Conservation (phyloP, 208 protist genomes). For the Trypanosoma rangeli region DNA sequence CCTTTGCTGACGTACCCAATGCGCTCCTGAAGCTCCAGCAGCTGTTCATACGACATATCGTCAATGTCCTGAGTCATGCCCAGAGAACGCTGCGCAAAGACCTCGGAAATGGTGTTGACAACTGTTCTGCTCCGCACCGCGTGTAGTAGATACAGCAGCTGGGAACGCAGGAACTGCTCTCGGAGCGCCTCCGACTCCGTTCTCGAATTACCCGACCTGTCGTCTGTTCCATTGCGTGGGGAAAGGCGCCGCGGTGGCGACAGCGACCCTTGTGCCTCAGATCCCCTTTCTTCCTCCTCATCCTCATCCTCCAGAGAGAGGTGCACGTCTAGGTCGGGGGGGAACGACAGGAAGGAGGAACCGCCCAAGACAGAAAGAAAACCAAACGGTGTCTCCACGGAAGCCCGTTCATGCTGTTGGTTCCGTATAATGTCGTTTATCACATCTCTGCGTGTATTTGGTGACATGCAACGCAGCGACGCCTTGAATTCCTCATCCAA, state of each 20-base stretch:
- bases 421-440: slow-evolving; percentile 76
- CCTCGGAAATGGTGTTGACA: slow-evolving; percentile 35
- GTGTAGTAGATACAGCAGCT: neutral
- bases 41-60: slow-evolving; percentile 87
- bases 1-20: slow-evolving; percentile 86
- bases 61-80: slow-evolving; percentile 71
- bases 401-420: slow-evolving; percentile 20
- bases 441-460: slow-evolving; percentile 64
- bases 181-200: neutral
- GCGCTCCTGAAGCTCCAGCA: slow-evolving; percentile 77
- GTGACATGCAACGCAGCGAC: slow-evolving; percentile 69
- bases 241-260: neutral
- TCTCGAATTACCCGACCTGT: neutral
- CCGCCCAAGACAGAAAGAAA: neutral
- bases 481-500: slow-evolving; percentile 71
- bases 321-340: slow-evolving; percentile 5
- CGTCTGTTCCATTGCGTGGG: neutral
- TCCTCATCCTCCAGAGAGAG: slow-evolving; percentile 5
- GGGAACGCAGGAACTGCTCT: neutral
- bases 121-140: neutral
- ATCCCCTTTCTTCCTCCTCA: slow-evolving; percentile 5
- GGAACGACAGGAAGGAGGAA: neutral
- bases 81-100: slow-evolving; percentile 48
- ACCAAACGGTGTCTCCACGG: slow-evolving; percentile 2
- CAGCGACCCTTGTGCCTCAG: neutral